Evolutionary conservation across 805 yeast genomes (phyloP).

Genomic region (Hanseniaspora hatyaiensis): DNA sequence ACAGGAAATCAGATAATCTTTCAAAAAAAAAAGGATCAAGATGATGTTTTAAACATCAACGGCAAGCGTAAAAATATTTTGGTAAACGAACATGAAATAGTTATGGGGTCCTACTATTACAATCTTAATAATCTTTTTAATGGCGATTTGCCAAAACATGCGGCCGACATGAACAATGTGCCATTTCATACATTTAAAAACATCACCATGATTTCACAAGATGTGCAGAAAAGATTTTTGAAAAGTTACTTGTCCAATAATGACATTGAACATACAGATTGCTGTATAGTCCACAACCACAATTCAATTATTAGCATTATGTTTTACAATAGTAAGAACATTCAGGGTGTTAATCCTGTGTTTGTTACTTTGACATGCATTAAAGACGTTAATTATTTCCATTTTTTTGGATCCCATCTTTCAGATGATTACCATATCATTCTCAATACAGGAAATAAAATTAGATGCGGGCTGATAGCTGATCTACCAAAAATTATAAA

Average conservation of each 20-base stretch:
- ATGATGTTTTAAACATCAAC: no score
- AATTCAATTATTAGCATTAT: not conserved
- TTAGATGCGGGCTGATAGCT: not conserved
- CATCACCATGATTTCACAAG: not conserved
- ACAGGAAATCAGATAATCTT: conserved; percentile 1
- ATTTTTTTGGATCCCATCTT: not conserved
- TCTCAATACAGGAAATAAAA: not conserved
- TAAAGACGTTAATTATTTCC: not conserved
- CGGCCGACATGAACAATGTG: not conserved
- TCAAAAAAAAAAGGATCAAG: not conserved
- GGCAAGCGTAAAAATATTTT: not conserved
- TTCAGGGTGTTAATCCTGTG: not conserved
- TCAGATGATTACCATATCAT: not conserved
- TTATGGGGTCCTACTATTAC: conserved; percentile 5
- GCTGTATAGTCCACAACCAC: not conserved
- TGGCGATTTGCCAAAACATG: conserved; percentile 1
- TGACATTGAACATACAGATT: not conserved
- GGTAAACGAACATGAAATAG: conserved; percentile 1
- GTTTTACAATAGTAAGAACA: not conserved
- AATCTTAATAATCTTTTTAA: conserved; percentile 4
- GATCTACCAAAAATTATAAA: not conserved
- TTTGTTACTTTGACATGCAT: conserved; percentile 5
- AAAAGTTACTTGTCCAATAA: no score
- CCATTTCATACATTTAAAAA: not conserved
- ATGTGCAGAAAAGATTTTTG: not conserved